phyloP scores from a whole-genome alignment of 2,329 filamentous ascomycete species.

The Aspergillus aculeatinus region DNA sequence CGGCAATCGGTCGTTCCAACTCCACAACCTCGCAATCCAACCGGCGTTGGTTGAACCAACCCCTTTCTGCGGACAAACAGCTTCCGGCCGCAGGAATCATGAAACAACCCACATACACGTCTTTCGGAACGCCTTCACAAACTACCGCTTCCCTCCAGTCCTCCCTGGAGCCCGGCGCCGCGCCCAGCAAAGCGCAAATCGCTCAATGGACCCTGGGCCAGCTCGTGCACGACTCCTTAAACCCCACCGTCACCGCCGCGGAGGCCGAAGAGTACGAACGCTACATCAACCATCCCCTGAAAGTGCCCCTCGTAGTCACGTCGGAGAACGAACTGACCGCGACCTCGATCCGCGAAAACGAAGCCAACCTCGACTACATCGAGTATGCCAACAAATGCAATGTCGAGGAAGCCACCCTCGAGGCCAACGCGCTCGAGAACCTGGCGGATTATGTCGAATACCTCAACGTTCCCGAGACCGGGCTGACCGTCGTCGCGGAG shows the following conservation, averaged over 20 bases:
- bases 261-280: slow-evolving; percentile 84
- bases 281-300: slow-evolving; percentile 87
- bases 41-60: slow-evolving; percentile 33
- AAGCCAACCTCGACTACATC: slow-evolving; percentile 64
- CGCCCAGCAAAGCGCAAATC: slow-evolving; percentile 72
- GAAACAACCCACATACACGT: slow-evolving; percentile 46
- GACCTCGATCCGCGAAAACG: slow-evolving; percentile 35
- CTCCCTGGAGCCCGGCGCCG: slow-evolving; percentile 53
- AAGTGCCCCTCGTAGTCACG: slow-evolving; percentile 67
- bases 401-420: slow-evolving; percentile 55
- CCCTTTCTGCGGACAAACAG: slow-evolving; percentile 34
- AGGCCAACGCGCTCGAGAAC: slow-evolving; percentile 59
- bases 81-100: slow-evolving; percentile 53
- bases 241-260: slow-evolving; percentile 72
- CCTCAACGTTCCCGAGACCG: slow-evolving; percentile 73
- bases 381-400: slow-evolving; percentile 74
- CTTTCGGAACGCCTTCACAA: slow-evolving; percentile 27
- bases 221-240: slow-evolving; percentile 79
- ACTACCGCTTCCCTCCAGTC: slow-evolving; percentile 22
- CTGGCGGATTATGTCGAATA: slow-evolving; percentile 73
- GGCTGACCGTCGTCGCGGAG: slow-evolving; percentile 81
- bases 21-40: slow-evolving; percentile 10
- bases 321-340: slow-evolving; percentile 42
- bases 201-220: slow-evolving; percentile 87
- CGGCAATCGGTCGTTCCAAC: slow-evolving; percentile 40